Percentiles rank a stretch among this genome's conserved stretches.
These are phyloP conservation scores for Penicillium sp. DNA, from an alignment of 2,329 filamentous ascomycete genomes.

Conservation along the genomic window DNA sequence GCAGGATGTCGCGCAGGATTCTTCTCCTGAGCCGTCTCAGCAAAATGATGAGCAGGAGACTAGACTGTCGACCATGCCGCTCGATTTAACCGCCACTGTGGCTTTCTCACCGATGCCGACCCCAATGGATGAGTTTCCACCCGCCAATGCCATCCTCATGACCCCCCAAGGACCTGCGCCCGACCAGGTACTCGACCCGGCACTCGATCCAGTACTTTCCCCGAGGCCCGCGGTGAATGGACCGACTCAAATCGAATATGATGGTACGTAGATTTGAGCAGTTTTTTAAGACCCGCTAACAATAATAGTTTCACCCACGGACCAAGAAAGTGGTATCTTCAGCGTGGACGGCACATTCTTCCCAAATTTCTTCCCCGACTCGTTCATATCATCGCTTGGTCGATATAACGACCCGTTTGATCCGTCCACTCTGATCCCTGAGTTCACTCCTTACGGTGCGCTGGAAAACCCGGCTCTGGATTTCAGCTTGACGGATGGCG, in stretches of 20 bases:
- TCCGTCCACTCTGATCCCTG: conserved; percentile 18
- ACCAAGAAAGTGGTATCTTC: conserved; percentile 30
- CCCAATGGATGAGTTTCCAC: conserved; percentile 12
- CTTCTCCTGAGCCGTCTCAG: conserved; percentile 17
- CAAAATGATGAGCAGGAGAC: conserved; percentile 4
- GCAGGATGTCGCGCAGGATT: conserved; percentile 20
- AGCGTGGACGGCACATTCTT: conserved; percentile 32
- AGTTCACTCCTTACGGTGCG: conserved; percentile 23
- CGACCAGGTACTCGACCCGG: not conserved
- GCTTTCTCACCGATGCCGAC: conserved; percentile 17
- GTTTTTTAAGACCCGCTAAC: not conserved
- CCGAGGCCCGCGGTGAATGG: conserved; percentile 11
- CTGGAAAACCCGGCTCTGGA: conserved; percentile 23
- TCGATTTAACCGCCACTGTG: conserved; percentile 2
- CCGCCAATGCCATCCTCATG: conserved; percentile 1
- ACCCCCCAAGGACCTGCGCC: conserved; percentile 5
- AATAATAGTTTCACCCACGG: conserved; percentile 22
- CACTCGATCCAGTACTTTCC: conserved; percentile 12
- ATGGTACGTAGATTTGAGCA: conserved; percentile 5
- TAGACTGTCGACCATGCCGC: not conserved
- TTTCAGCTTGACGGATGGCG: conserved; percentile 30
- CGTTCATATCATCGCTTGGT: conserved; percentile 24
- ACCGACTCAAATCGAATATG: conserved; percentile 14
- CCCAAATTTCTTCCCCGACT: conserved; percentile 31
- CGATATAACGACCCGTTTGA: conserved; percentile 27